Base-by-base conservation (phyloP, 129 eudicot species). In the Solidago caesia region DNA sequence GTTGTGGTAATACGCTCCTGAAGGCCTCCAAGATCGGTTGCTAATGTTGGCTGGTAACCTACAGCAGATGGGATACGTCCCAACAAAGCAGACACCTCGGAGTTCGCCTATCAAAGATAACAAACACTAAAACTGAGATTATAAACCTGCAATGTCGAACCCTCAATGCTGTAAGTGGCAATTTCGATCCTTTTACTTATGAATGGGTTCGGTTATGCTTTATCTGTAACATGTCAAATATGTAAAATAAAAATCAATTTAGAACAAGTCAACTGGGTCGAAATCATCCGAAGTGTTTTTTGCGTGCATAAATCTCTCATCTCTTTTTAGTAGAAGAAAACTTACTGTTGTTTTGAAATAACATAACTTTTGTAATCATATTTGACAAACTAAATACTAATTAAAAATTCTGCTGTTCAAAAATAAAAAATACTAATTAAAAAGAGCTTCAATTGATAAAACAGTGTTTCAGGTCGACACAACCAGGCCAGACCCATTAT, bases 51-150 rank as follows among this genome's bases (percentile, higher is more conserved):
- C 65, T 94, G 98, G 86, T 94, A 94, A 80, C 98, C 98, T 11
- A 94, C 98, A 73, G 98, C 98, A 14, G 98, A 94, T 5, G 98
- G 97, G 57, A 94, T 94, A 83, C 98, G 98, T 25, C 98, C 98
- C 74, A 94, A 87, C 86, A 94, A 84, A 73, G 98, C 97, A 81
- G 98, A 94, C 88, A 90, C 99, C 86, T 94, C 99, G 12, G 99
- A 94, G 84, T 94, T 94, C 27, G 98, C 98, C 98, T 94, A 79
- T 9, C 44, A 9, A 64, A 41, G 14, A 10, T 63, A 60, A 33
- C 48, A 59, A 45, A 52, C 83, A 68, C 27, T 6, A 56, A 60
- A 55, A 75, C 48, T 3, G 39, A 10, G 12, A 72, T 11, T 41
- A 66, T 27, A 12, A 75, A 21, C 62, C 67, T 59, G n/a, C 1